Evolutionary conservation across 305 asterid genomes (phyloP), one percentile per base, ranked within the genome.

Genomic region (Rubia peregrina): DNA sequence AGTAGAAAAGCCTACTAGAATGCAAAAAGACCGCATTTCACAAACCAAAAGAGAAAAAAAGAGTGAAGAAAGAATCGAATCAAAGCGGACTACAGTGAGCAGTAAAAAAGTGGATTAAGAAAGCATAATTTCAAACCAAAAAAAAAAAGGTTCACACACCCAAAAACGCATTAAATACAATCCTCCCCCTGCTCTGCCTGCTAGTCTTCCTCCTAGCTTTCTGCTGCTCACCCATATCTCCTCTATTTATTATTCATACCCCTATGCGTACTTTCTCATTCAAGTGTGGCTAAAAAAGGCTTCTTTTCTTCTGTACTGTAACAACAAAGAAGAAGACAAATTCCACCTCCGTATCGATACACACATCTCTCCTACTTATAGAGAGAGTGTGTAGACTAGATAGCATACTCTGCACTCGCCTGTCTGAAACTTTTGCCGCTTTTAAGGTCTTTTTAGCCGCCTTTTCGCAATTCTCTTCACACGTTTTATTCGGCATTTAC

Each of bases 401-500:
- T 24, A 44, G 59, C 22, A 2, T 44, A 24, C 59, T 61, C 26
- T 24, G 26, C 1, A 24, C 26, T 24, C 26, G 26, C 26, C 26
- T 51, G 44, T 49, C 59, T n/a, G 62, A 40, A 61, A 0, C 59
- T 61, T 69, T 64, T 63, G 49, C 67, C 62, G 17, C 71, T 75
- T 69, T 75, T 75, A 70, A 75, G 78, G 73, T 65, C 68, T 48
- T 75, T 60, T 44, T 74, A 78, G 79, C 89, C 83, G 86, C 81
- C 83, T 81, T 72, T 74, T 76, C 70, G 65, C 49, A 19, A 66
- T 6, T 72, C 79, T 79, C 68, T 67, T 43, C 64, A 65, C 55
- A 56, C 48, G 13, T 21, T 56, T 56, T 42, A 17, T 16, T 51
- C 40, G 43, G 42, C 67, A 63, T 14, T 19, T 51, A 51, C 59